Evolutionary conservation across 768 basidiomycete species (phyloP).

Genomic region (Suillus variegatus): DNA sequence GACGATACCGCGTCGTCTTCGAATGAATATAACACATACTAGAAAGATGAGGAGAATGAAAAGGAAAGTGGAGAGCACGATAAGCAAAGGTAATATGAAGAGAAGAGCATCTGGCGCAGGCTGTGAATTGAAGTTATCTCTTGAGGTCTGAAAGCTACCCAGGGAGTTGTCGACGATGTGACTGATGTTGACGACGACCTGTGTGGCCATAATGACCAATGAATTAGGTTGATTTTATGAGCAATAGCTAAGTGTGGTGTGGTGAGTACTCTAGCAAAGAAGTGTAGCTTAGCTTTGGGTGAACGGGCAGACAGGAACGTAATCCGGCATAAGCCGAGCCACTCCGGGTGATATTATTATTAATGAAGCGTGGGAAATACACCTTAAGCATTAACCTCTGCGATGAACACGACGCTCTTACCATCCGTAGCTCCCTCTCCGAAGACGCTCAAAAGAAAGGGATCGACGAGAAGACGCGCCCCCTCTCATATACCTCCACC

Average conservation of each 20-base stretch:
- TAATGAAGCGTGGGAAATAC: constrained; percentile 9
- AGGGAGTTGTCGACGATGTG: constrained; percentile 7
- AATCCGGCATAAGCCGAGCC: constrained; percentile 14
- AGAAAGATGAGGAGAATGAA: constrained; percentile 92
- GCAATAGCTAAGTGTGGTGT: neutral
- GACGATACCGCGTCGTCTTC: constrained; percentile 73
- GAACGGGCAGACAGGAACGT: constrained; percentile 14
- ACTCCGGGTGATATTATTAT: neutral
- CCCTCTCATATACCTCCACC: constrained; percentile 56
- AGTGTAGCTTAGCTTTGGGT: no score
- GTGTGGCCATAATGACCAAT: constrained; percentile 8
- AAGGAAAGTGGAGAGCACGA: constrained; percentile 90
- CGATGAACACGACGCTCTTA: constrained; percentile 51
- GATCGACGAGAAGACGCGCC: constrained; percentile 60
- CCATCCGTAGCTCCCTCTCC: constrained; percentile 45
- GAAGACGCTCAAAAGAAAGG: constrained; percentile 50
- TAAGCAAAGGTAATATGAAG: constrained; percentile 90
- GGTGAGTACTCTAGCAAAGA: neutral
- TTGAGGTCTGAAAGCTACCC: constrained; percentile 8
- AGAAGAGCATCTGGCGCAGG: constrained; percentile 66
- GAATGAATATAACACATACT: constrained; percentile 83
- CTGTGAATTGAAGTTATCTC: constrained; percentile 11
- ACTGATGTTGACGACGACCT: constrained; percentile 8
- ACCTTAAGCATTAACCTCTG: neutral
- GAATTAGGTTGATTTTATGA: constrained; percentile 1